phyloP scores from a whole-genome alignment of 2,329 filamentous ascomycete species.

The Penicillium decumbens region DNA sequence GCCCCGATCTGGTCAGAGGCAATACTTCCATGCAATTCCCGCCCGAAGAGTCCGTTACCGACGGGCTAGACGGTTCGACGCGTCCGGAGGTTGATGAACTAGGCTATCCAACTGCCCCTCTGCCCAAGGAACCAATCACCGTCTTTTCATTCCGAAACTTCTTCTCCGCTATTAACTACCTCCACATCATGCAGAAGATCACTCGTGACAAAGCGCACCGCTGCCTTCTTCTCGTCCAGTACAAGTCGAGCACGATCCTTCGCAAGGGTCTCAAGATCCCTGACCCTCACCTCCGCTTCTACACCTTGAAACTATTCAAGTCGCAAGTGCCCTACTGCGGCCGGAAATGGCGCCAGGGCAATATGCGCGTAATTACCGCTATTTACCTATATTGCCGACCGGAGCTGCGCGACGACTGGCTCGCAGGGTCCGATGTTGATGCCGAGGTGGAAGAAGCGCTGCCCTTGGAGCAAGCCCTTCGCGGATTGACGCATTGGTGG shows the following conservation, averaged over 20 bases:
- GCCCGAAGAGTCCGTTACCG: conserved; percentile 24
- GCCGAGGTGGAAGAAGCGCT: conserved; percentile 89
- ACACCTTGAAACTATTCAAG: conserved; percentile 97
- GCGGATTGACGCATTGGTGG: conserved; percentile 90
- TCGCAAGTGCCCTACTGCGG: conserved; percentile 97
- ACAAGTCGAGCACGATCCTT: conserved; percentile 89
- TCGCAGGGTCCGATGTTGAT: conserved; percentile 83
- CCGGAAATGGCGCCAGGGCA: conserved; percentile 93
- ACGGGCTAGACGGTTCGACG: conserved; percentile 26
- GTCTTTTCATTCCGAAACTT: conserved; percentile 91
- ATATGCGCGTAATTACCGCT: conserved; percentile 98
- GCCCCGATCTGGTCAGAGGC: conserved; percentile 31
- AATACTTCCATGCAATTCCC: conserved; percentile 25
- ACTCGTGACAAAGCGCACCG: conserved; percentile 94
- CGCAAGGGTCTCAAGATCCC: conserved; percentile 88
- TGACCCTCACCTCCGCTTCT: conserved; percentile 78
- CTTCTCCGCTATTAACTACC: conserved; percentile 89
- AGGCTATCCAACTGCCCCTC: conserved; percentile 67
- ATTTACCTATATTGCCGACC: conserved; percentile 92
- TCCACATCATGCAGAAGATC: conserved; percentile 95
- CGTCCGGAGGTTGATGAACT: conserved; percentile 73
- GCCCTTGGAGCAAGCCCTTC: conserved; percentile 82
- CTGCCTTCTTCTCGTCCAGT: conserved; percentile 87
- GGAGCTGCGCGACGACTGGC: conserved; percentile 91
- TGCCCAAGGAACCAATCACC: conserved; percentile 69